phyloP scores from a whole-genome alignment of 2,329 filamentous ascomycete genomes.

The Arthrobotrys musiformis region DNA sequence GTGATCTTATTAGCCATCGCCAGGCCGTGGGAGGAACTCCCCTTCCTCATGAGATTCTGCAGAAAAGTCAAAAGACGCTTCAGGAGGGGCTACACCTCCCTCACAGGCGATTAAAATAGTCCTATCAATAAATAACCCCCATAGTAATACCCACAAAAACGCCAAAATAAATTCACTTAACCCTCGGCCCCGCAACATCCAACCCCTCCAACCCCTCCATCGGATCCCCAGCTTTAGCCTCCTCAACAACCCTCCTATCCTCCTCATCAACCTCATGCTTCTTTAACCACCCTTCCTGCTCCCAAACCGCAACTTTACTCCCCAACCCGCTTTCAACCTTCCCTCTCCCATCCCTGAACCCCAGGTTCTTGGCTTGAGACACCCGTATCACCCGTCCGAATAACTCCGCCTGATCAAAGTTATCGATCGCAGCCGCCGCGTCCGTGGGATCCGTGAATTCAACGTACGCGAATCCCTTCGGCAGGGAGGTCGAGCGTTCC shows the following conservation, averaged over 20 bases:
- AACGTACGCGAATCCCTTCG: slow-evolving; percentile 92
- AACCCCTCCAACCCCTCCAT: slow-evolving; percentile 96
- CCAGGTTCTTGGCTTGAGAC: slow-evolving; percentile 76
- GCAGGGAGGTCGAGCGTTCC: slow-evolving; percentile 77
- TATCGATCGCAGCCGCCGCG: slow-evolving; percentile 94
- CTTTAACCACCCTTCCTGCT: slow-evolving; percentile 90
- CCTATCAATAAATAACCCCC: background rate
- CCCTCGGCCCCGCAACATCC: slow-evolving; percentile 92
- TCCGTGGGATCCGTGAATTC: slow-evolving; percentile 89
- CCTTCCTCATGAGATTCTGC: slow-evolving; percentile 18
- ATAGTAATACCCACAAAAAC: background rate
- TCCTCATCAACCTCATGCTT: slow-evolving; percentile 87
- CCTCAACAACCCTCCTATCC: slow-evolving; percentile 73
- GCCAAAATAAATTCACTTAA: slow-evolving; percentile 58
- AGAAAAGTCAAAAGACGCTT: slow-evolving; percentile 22
- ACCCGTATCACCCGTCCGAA: slow-evolving; percentile 94
- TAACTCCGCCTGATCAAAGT: slow-evolving; percentile 97
- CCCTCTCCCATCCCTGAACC: background rate
- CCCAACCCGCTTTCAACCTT: slow-evolving; percentile 71
- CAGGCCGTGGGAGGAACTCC: slow-evolving; percentile 49
- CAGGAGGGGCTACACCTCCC: slow-evolving; percentile 7
- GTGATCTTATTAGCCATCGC: slow-evolving; percentile 19
- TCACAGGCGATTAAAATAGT: too few relatives aligned
- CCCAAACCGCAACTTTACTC: slow-evolving; percentile 94
- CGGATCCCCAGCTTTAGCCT: slow-evolving; percentile 74